Percentiles rank a stretch among this genome's conserved stretches.
These are phyloP conservation scores for Penicillium dipodomyicola DNA, from an alignment of 495 filamentous ascomycete genomes.

Conservation along the genomic window DNA sequence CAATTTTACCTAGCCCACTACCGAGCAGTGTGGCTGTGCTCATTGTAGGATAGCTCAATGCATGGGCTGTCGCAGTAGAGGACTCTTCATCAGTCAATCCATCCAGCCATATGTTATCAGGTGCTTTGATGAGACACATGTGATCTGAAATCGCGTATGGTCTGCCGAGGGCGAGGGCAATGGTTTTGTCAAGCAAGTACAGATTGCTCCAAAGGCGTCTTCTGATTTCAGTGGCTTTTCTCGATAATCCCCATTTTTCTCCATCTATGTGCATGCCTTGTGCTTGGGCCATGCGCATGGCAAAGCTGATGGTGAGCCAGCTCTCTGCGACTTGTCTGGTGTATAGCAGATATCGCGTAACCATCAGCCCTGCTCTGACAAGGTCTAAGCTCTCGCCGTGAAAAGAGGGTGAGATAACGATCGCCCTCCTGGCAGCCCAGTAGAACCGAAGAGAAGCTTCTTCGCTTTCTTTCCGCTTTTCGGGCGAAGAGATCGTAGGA, in stretches of 20 bases:
- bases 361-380: constrained; percentile 20
- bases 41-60: constrained; percentile 11
- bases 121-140: constrained; percentile 20
- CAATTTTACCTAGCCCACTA: constrained; percentile 15
- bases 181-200: constrained; percentile 19
- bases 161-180: constrained; percentile 20
- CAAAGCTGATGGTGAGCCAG: constrained; percentile 20
- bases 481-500: constrained; percentile 9
- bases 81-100: constrained; percentile 17
- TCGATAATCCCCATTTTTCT: constrained; percentile 19
- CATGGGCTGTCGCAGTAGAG: neutral
- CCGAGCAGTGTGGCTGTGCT: constrained; percentile 14
- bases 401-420: constrained; percentile 21
- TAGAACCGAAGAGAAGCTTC: constrained; percentile 20
- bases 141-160: constrained; percentile 21
- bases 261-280: constrained; percentile 22
- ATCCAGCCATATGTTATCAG: constrained; percentile 19
- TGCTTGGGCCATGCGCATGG: constrained; percentile 21
- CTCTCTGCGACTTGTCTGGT: constrained; percentile 18
- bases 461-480: constrained; percentile 20
- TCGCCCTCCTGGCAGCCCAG: constrained; percentile 19
- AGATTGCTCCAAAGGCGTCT: constrained; percentile 17
- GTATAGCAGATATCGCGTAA: constrained; percentile 19
- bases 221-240: constrained; percentile 15
- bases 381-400: constrained; percentile 22